Evolutionary conservation across 192 early-diverging fungal genomes (phyloP), one percentile per base, ranked within the genome.

Genomic region (Coemansia asiatica): DNA sequence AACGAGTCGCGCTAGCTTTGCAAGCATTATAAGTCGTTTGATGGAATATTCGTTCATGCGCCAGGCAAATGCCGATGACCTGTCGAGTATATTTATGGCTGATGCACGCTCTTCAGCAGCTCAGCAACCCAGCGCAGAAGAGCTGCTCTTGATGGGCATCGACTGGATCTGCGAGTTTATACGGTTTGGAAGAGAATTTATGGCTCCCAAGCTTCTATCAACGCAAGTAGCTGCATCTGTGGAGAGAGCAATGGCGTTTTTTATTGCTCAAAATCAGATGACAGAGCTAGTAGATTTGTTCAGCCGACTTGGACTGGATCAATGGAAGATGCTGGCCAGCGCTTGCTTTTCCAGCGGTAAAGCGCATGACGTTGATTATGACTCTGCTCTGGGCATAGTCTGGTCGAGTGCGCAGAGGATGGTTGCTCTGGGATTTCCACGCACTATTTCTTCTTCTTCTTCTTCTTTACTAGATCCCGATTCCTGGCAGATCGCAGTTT

Each of bases 91-190:
- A 13, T 25, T 66, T 19, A 38, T 53, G 9, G 49, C 29, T 4
- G 67, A 69, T 29, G 33, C 44, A 10, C 59, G 19, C 21, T 46
- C 50, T 2, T 21, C 55, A 10, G 40, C 19, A 9, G 23, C 40
- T 13, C 47, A 31, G 6, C 59, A 23, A 6, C 50, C 55, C 1
- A 33, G 21, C 9, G 35, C 36, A 0, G 51, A 66, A 21, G 7
- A 26, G 15, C 13, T 36, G 18, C 28, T 15, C 33, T 61, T 2
- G 66, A n/a, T 67, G 31, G 36, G 56, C 10, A 47, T 72, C 23
- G 69, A 61, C 19, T 74, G 72, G 69, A 16, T 69, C 7, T 54
- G 58, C 66, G 78, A 81, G 59, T 75, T 81, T 68, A 57, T 69
- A 10, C 12, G 8, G 12, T 54, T 66, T 38, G 56, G 35, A 4